phyloP scores from a whole-genome alignment of 108 stramenopile species.

The Fistulifera pelliculosa region DNA sequence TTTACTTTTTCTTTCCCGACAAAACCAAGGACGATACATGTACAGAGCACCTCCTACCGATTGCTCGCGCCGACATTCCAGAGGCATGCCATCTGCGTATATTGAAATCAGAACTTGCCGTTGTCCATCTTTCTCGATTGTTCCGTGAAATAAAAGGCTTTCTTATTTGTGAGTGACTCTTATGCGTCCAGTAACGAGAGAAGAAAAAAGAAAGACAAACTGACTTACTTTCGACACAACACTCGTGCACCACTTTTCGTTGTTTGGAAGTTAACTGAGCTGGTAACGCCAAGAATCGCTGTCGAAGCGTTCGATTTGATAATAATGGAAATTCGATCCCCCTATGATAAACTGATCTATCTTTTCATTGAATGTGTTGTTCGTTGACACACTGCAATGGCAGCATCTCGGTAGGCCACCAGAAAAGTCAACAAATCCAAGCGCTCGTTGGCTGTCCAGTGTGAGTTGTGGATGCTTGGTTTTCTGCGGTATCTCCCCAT shows the following conservation, averaged over 20 bases:
- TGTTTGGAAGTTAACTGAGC: constrained; percentile 38
- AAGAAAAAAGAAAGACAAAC: constrained; percentile 1
- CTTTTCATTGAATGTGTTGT: background rate
- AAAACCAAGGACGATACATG: constrained; percentile 56
- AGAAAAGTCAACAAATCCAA: background rate
- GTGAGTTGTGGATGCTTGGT: no score
- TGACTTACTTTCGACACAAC: constrained; percentile 27
- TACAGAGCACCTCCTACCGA: constrained; percentile 4
- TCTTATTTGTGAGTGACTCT: constrained; percentile 5
- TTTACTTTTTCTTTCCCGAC: constrained; percentile 11
- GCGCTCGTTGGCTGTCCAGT: no score
- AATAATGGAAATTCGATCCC: background rate
- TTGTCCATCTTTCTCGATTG: constrained; percentile 24
- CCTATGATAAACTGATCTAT: background rate
- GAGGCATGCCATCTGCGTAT: constrained; percentile 24
- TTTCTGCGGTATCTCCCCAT: no score
- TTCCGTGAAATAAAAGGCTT: constrained; percentile 41
- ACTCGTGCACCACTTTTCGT: constrained; percentile 49
- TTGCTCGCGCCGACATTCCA: background rate
- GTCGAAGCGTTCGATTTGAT: background rate
- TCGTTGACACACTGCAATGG: background rate
- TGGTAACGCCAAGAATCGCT: constrained; percentile 37
- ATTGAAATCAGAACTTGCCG: constrained; percentile 39
- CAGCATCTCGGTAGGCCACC: constrained; percentile 1
- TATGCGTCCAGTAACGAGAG: background rate